phyloP scores from a whole-genome alignment of 768 basidiomycete genomes.

The Agaricus blazei region DNA sequence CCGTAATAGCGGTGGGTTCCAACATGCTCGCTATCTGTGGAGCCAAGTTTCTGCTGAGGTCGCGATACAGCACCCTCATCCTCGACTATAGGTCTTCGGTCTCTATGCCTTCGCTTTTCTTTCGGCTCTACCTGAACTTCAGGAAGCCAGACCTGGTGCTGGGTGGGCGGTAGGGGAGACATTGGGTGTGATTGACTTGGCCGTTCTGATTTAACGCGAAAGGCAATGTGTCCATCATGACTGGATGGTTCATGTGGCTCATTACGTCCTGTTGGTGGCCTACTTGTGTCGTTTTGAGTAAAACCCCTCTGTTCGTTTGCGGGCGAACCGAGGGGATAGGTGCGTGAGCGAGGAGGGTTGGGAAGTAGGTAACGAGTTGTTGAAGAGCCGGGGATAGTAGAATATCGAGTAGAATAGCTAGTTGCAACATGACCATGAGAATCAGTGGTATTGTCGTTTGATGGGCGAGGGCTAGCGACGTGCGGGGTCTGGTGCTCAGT shows the following conservation, averaged over 20 bases:
- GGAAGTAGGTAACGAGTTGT: not conserved
- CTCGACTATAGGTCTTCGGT: conserved; percentile 4
- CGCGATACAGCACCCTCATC: not conserved
- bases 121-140: not conserved
- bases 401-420: not conserved
- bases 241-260: not conserved
- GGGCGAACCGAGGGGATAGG: not conserved
- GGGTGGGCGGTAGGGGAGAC: not conserved
- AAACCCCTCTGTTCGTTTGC: not conserved
- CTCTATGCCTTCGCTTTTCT: conserved; percentile 6
- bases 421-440: not conserved
- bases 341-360: not conserved
- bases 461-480: not conserved
- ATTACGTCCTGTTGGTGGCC: not conserved
- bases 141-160: conserved; percentile 2
- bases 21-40: not conserved
- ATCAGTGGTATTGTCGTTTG: not conserved
- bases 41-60: not conserved
- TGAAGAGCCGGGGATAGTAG: conserved; percentile 1
- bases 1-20: not conserved
- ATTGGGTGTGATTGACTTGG: conserved; percentile 3
- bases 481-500: conserved; percentile 7
- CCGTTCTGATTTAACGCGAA: not conserved
- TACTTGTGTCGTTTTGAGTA: not conserved
- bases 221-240: not conserved